Base-by-base conservation (phyloP, 2,329 filamentous ascomycete genomes). In the Verticillium nubilum region DNA sequence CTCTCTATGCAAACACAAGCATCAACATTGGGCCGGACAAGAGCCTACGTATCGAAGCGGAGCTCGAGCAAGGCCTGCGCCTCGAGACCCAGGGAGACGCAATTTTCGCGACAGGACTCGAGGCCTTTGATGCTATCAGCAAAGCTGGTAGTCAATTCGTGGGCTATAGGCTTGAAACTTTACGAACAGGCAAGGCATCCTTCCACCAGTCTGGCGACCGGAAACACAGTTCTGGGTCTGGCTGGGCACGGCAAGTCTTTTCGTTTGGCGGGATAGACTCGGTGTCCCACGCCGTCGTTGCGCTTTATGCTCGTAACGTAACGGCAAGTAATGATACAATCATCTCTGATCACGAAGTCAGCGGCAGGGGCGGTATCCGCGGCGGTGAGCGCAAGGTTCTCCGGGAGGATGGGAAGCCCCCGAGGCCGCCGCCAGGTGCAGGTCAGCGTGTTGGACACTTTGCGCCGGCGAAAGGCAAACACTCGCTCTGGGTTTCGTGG, bases 241-340 rank as follows among this genome's bases (percentile, higher is more conserved):
- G 86, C 7, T 78, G 72, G 26, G 86, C 83, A 6, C 76, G 76
- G 59, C 86, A 90, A 70, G 71, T 75, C 2, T 82, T 88, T 62
- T 69, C 65, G 6, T 85, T 90, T 62, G 74, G 74, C n/a, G 80
- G 80, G 5, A 67, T 81, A 33, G 64, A 65, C 4, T 64, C 62
- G 3, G 67, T 64, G 3, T 54, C 63, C 19, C n/a, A 37, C 17
- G 42, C 53, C 64, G 64, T 26, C 64, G 66, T 53, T 55, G 73
- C 80, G 68, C 72, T 89, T 52, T 91, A 89, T 70, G 74, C 71
- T 59, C 77, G 87, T 23, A 76, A 83, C 55, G 81, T 89, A 27
- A 69, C 73, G 28, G 82, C 83, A 4, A 72, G 77, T 2, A 87
- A 88, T 68, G 76, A 78, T 54, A 82, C 78, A 0, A 68, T 87